Evolutionary conservation across 805 yeast species (phyloP).

Genomic region (Candida jianshihensis): DNA sequence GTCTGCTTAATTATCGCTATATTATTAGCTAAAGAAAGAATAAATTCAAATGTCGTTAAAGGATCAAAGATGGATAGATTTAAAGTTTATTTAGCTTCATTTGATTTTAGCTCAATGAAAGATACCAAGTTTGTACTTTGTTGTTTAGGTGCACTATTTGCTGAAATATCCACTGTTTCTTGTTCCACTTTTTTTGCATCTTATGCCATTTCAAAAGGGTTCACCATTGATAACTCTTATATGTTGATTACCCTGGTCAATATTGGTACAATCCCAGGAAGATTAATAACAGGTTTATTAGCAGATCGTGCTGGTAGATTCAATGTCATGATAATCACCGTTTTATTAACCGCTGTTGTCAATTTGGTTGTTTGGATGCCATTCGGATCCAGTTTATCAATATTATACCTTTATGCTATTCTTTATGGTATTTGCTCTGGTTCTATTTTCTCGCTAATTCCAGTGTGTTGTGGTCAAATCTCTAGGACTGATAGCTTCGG

Average conservation of each 20-base stretch:
- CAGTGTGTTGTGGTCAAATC: conserved; percentile 54
- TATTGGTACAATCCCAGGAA: conserved; percentile 34
- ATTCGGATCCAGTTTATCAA: conserved; percentile 28
- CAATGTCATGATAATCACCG: conserved; percentile 40
- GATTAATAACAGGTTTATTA: conserved; percentile 35
- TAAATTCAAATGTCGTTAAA: conserved; percentile 13
- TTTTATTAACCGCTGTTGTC: conserved; percentile 25
- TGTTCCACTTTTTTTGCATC: conserved; percentile 46
- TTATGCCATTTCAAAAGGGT: conserved; percentile 41
- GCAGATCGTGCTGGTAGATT: conserved; percentile 45
- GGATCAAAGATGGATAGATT: conserved; percentile 8
- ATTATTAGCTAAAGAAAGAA: conserved; percentile 27
- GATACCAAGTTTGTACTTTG: conserved; percentile 41
- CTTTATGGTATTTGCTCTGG: conserved; percentile 49
- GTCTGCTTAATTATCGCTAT: conserved; percentile 20
- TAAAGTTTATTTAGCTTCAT: conserved; percentile 14
- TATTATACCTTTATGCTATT: conserved; percentile 36
- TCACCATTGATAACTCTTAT: conserved; percentile 31
- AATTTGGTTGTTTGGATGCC: conserved; percentile 35
- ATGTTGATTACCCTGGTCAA: conserved; percentile 39
- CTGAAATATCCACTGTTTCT: conserved; percentile 40
- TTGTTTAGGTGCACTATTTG: conserved; percentile 35
- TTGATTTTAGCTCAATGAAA: conserved; percentile 31
- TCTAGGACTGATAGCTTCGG: conserved; percentile 48
- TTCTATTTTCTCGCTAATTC: conserved; percentile 46